Percentiles rank a stretch among this genome's conserved stretches.
Evolutionary conservation across 2,329 filamentous ascomycete genomes (phyloP).

Genomic region (Penicillium olsonii): DNA sequence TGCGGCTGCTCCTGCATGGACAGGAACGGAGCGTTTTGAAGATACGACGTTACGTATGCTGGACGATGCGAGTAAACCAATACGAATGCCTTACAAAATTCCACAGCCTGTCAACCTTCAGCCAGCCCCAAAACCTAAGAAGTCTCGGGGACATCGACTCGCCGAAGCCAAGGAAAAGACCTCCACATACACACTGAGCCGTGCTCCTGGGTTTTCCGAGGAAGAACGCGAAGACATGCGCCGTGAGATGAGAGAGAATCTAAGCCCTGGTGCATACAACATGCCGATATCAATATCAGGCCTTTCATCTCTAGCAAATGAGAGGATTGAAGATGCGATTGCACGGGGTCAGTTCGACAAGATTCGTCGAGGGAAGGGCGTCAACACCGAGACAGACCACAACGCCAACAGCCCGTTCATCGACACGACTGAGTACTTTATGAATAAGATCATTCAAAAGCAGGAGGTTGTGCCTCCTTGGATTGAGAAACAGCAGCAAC

Average conservation of each 20-base stretch:
- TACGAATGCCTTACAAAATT: constrained; percentile 47
- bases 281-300: constrained; percentile 78
- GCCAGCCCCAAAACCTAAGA: constrained; percentile 45
- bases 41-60: constrained; percentile 83
- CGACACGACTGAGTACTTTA: constrained; percentile 94
- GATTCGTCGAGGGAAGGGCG: constrained; percentile 74
- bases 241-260: constrained; percentile 76
- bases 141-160: constrained; percentile 52
- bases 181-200: constrained; percentile 55
- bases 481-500: constrained; percentile 98
- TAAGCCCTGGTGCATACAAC: constrained; percentile 69
- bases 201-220: constrained; percentile 62
- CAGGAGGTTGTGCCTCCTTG: constrained; percentile 95
- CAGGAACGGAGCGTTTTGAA: constrained; percentile 70
- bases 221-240: constrained; percentile 72
- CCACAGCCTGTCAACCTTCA: constrained; percentile 49
- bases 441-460: constrained; percentile 97
- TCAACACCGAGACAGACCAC: constrained; percentile 71
- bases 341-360: constrained; percentile 86
- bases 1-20: constrained; percentile 72
- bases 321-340: constrained; percentile 92
- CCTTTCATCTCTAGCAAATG: constrained; percentile 80
- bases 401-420: constrained; percentile 85
- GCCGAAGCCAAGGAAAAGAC: constrained; percentile 62
- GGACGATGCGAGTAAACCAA: constrained; percentile 61